Base-by-base conservation (phyloP, 352 stramenopile genomes). In the Phytophthora tentaculata region DNA sequence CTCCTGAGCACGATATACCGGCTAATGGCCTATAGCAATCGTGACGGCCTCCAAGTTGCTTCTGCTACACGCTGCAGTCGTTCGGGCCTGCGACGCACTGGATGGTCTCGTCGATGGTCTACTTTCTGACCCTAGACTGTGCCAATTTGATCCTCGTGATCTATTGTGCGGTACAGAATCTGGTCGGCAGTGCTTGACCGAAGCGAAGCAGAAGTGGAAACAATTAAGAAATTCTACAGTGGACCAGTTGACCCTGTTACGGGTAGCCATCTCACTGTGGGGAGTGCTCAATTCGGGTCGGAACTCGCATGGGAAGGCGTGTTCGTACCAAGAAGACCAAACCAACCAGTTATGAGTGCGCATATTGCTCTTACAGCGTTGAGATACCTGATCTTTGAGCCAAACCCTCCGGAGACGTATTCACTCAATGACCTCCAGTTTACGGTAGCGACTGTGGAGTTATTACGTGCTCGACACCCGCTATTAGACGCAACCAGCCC, bases 221-320 rank as follows among this genome's bases (percentile, higher is more conserved):
- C 60, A 0, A 71, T 74, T 26, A 43, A 17, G 32, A 83, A 83
- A 51, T 74, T 83, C 41, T 83, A 83, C 76, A 43, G 64, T n/a
- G 72, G 76, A 14, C 65, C 76, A 3, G 24, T 73, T 3, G 76
- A 83, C 24, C 37, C 37, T 14, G 53, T 45, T 9, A 77, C 55
- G 5, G 66, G 62, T 7, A 24, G 43, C 1, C 72, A 77, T 58
- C 35, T 83, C 28, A 80, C 76, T 3, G 72, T 80, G 13, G 72
- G 72, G 22, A 56, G 77, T n/a, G 53, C 51, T 14, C 65, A 79
- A 45, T 83, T 71, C 41, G 75, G 75, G 39, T 77, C 69, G 0
- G 75, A 83, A 19, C 45, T 79, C 1, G 70, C 69, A 5, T 80
- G 72, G 76, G 55, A 50, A 41, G 56, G 72, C 12, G 72, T 80